Evolutionary conservation across 495 filamentous ascomycete species (phyloP).

Genomic region (Haplographium delicatum): DNA sequence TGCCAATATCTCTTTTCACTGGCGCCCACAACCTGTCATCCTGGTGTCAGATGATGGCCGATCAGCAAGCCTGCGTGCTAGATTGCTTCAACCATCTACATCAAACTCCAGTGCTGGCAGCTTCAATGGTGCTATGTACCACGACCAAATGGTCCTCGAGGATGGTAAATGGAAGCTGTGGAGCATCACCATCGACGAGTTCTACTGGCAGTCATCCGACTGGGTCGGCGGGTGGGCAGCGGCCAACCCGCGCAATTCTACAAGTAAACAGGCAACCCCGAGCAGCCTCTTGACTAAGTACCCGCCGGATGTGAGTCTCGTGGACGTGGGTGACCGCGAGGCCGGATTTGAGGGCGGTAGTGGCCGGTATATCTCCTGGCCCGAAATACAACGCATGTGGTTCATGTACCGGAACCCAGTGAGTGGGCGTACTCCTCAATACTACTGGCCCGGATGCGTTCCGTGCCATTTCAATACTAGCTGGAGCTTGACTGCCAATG

Average conservation of each 20-base stretch:
- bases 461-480: not conserved
- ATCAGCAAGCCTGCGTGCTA: not conserved
- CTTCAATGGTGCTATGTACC: slow-evolving; percentile 1
- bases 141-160: not conserved
- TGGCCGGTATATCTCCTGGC: slow-evolving; percentile 3
- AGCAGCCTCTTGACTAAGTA: not conserved
- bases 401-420: not conserved
- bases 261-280: not conserved
- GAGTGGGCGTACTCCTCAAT: not conserved
- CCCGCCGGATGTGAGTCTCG: not conserved
- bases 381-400: slow-evolving; percentile 4
- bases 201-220: slow-evolving; percentile 1
- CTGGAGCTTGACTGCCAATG: not conserved
- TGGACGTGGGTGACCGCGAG: not conserved
- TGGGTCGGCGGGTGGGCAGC: not conserved
- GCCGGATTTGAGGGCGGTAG: not conserved
- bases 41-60: slow-evolving; percentile 2
- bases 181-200: slow-evolving; percentile 1
- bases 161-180: slow-evolving; percentile 1
- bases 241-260: not conserved
- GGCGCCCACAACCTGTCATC: slow-evolving; percentile 12
- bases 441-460: not conserved
- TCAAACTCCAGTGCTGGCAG: not conserved
- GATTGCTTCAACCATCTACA: slow-evolving; percentile 1
- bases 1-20: not conserved